Conservation (phyloP, 768 basidiomycete genomes). For the Grammothele lineata region DNA sequence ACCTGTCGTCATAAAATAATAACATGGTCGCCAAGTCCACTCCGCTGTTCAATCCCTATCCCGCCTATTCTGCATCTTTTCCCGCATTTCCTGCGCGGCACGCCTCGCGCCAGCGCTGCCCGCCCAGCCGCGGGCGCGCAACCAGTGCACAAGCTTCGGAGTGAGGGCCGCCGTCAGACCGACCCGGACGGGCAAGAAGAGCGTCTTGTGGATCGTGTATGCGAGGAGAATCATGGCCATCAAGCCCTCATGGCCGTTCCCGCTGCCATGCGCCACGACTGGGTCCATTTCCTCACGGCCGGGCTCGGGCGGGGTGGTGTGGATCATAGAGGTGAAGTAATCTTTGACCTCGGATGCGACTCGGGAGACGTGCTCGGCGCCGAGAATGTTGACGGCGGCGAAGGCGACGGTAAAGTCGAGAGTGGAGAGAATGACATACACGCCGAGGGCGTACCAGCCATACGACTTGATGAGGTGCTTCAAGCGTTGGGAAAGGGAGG, state of each 20-base stretch:
- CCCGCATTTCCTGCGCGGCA: constrained; percentile 46
- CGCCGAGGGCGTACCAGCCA: constrained; percentile 93
- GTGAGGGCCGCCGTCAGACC: constrained; percentile 87
- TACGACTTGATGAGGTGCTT: constrained; percentile 87
- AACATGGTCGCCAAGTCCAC: no score
- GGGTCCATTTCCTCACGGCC: constrained; percentile 61
- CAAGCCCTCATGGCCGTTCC: constrained; percentile 67
- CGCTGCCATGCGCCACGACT: constrained; percentile 25
- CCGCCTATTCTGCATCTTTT: constrained; percentile 28
- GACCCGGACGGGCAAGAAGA: constrained; percentile 84
- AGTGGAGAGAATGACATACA: constrained; percentile 70
- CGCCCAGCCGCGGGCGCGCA: constrained; percentile 78
- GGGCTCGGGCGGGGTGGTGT: constrained; percentile 57
- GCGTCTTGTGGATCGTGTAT: constrained; percentile 93
- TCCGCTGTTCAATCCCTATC: constrained; percentile 36
- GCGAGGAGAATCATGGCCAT: constrained; percentile 93
- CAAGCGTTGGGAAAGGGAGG: constrained; percentile 63
- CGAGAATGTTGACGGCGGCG: constrained; percentile 77
- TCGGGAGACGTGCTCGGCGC: constrained; percentile 83
- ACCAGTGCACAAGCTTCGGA: constrained; percentile 81
- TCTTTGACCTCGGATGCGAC: constrained; percentile 57
- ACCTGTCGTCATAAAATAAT: no score
- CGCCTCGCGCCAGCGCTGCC: constrained; percentile 65
- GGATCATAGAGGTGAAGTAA: constrained; percentile 39
- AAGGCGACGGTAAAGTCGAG: constrained; percentile 88